Percentiles rank a stretch among this genome's conserved stretches.
phyloP scores from a whole-genome alignment of 805 yeast genomes.

The Candida oleophila region DNA sequence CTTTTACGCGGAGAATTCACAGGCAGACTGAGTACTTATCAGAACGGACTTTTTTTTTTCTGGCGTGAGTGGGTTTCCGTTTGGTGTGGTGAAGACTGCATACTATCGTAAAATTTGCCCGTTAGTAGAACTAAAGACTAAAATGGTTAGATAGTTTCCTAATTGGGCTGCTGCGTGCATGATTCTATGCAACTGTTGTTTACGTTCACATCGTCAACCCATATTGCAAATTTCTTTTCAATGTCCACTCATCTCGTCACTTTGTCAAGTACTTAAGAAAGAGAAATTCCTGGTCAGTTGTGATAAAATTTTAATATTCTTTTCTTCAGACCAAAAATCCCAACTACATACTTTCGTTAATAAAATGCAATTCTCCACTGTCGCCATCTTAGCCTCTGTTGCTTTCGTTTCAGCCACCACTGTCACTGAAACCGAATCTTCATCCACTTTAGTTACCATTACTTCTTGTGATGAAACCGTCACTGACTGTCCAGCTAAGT shows the following conservation, averaged over 20 bases:
- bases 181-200: neutral
- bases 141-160: slow-evolving; percentile 1
- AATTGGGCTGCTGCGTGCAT: neutral
- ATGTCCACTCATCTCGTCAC: neutral
- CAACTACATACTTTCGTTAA: slow-evolving; percentile 37
- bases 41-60: no score
- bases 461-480: slow-evolving; percentile 44
- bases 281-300: neutral
- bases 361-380: slow-evolving; percentile 42
- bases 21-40: no score
- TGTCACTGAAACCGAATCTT: slow-evolving; percentile 31
- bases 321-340: slow-evolving; percentile 19
- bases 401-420: slow-evolving; percentile 28
- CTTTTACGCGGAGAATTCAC: no score
- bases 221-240: neutral
- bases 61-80: no score
- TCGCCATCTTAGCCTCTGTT: slow-evolving; percentile 34
- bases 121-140: no score
- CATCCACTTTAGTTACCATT: slow-evolving; percentile 46
- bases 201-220: neutral
- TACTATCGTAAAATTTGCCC: no score
- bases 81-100: no score
- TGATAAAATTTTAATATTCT: slow-evolving; percentile 10
- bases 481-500: slow-evolving; percentile 47
- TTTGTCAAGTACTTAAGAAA: slow-evolving; percentile 5